Conservation (phyloP, 1,284 basidiomycete species). For the Prillingera fragicola region DNA sequence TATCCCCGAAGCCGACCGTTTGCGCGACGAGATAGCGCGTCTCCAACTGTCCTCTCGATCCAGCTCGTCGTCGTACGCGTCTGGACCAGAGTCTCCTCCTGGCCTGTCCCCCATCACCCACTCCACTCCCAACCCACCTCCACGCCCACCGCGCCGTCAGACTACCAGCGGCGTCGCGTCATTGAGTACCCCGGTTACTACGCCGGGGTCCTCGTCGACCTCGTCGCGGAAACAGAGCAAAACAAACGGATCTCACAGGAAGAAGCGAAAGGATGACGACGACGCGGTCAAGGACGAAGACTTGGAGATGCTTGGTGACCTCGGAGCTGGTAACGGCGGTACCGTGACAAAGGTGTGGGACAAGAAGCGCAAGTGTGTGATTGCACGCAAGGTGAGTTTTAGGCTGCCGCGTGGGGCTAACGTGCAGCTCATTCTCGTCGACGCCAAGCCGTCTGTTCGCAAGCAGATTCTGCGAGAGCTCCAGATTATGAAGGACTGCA, state of each 20-base stretch:
- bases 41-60: slow-evolving; percentile 61
- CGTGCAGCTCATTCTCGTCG: slow-evolving; percentile 85
- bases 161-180: slow-evolving; percentile 1
- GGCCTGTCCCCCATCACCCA: slow-evolving; percentile 16
- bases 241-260: slow-evolving; percentile 5
- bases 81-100: slow-evolving; percentile 15
- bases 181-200: no score
- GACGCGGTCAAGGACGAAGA: slow-evolving; percentile 74
- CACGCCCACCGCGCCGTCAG: slow-evolving; percentile 13
- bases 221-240: slow-evolving; percentile 1
- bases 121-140: slow-evolving; percentile 1
- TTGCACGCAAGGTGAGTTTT: slow-evolving; percentile 83
- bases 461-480: slow-evolving; percentile 97
- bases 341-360: slow-evolving; percentile 95
- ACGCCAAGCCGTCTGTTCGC: slow-evolving; percentile 92
- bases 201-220: no score
- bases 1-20: slow-evolving; percentile 51
- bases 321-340: slow-evolving; percentile 96
- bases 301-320: slow-evolving; percentile 74
- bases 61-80: slow-evolving; percentile 24
- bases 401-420: neutral
- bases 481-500: slow-evolving; percentile 97
- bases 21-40: slow-evolving; percentile 44
- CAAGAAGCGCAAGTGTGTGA: slow-evolving; percentile 76
- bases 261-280: slow-evolving; percentile 62